Conservation (phyloP, 164 flowering plant genomes). For the Stephania japonica region DNA sequence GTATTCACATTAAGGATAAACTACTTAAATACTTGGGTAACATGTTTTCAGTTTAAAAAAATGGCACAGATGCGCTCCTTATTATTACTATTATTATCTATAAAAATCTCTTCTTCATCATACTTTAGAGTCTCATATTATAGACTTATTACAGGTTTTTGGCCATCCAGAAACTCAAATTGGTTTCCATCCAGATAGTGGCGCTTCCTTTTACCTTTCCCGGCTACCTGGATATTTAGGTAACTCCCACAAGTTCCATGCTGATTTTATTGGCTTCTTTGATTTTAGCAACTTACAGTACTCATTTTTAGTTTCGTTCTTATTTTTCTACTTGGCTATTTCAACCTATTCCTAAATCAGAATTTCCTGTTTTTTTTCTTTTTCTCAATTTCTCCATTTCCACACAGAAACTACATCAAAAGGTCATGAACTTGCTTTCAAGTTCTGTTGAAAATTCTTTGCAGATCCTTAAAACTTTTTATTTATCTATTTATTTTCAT, state of each 20-base stretch:
- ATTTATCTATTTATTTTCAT: not conserved
- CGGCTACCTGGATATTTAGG: conserved; percentile 87
- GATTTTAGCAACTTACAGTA: not conserved
- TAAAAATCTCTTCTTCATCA: not conserved
- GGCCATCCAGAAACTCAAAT: conserved; percentile 69
- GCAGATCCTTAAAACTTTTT: not conserved
- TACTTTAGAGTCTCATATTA: conserved; percentile 4
- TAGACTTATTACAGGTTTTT: conserved; percentile 49
- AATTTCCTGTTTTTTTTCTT: not conserved
- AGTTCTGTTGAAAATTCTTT: not conserved
- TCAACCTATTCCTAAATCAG: conserved; percentile 4
- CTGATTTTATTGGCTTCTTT: not conserved
- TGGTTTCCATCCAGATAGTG: conserved; percentile 96
- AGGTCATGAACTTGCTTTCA: not conserved
- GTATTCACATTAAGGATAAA: no score
- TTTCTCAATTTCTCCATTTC: not conserved
- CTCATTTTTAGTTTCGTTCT: not conserved
- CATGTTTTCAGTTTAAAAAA: no score
- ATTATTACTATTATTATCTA: no score
- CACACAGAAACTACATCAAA: not conserved
- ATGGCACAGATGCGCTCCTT: no score
- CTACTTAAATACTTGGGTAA: no score
- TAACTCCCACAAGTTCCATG: conserved; percentile 11
- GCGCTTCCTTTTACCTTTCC: conserved; percentile 81
- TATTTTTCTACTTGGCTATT: not conserved